phyloP scores from a whole-genome alignment of 2,329 filamentous ascomycete genomes.

The Fusarium tupiense region DNA sequence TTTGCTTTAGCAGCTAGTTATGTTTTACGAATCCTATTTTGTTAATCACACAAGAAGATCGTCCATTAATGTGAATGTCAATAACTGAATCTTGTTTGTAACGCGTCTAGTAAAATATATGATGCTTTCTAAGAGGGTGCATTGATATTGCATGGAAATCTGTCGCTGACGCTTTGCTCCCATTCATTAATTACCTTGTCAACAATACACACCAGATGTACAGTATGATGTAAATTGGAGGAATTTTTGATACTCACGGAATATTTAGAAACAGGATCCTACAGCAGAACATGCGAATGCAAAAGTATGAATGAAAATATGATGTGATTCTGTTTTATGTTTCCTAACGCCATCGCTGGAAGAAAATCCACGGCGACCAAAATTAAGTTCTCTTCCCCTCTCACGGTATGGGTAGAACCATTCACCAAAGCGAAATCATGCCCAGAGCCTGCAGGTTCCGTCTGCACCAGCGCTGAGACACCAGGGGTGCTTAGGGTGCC shows the following conservation, averaged over 20 bases:
- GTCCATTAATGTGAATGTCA: background rate
- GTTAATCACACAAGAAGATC: background rate
- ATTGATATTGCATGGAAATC: background rate
- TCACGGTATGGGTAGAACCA: background rate
- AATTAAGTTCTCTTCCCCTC: background rate
- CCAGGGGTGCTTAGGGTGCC: slow-evolving; percentile 96
- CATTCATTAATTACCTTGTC: background rate
- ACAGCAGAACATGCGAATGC: background rate
- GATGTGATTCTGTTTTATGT: slow-evolving; percentile 15
- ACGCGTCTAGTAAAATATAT: background rate
- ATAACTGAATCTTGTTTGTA: background rate
- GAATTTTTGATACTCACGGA: background rate
- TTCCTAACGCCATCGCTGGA: slow-evolving; percentile 38
- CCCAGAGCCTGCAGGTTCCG: slow-evolving; percentile 92
- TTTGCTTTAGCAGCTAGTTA: slow-evolving; percentile 33
- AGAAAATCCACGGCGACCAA: slow-evolving; percentile 21
- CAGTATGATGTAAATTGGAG: background rate
- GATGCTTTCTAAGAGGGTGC: too few relatives aligned
- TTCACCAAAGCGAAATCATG: slow-evolving; percentile 8
- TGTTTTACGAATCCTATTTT: slow-evolving; percentile 27
- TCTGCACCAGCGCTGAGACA: slow-evolving; percentile 93
- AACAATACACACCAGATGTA: background rate
- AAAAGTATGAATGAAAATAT: background rate
- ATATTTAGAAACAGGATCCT: background rate
- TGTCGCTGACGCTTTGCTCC: background rate